Percentiles rank a stretch among this genome's conserved stretches.
Evolutionary conservation across 2,329 filamentous ascomycete species (phyloP).

Genomic region (Gnomoniopsis sp.): DNA sequence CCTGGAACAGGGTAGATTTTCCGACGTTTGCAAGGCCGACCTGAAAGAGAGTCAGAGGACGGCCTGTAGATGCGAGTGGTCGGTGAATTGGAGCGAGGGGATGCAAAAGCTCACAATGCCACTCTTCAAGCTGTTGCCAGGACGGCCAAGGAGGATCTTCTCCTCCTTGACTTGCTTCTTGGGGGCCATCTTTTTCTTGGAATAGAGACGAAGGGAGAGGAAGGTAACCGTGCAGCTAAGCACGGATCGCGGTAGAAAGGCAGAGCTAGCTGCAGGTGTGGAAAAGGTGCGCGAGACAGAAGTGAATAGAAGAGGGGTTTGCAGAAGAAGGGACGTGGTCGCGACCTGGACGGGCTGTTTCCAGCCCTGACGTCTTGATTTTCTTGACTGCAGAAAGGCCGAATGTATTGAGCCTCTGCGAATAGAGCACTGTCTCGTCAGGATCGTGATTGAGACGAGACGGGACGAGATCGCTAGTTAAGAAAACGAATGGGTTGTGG

Average conservation of each 20-base stretch:
- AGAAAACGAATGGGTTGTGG: background rate
- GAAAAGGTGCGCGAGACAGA: constrained; percentile 48
- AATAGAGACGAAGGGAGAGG: constrained; percentile 52
- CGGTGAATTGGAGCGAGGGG: constrained; percentile 18
- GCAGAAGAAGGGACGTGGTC: constrained; percentile 42
- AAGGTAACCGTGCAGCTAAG: constrained; percentile 46
- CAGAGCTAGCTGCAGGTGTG: constrained; percentile 65
- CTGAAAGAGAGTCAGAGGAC: constrained; percentile 50
- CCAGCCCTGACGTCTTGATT: constrained; percentile 35
- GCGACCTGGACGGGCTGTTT: constrained; percentile 33
- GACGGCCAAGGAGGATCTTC: constrained; percentile 93
- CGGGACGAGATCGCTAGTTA: background rate
- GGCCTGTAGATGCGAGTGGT: constrained; percentile 21
- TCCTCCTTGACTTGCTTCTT: constrained; percentile 91
- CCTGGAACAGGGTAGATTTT: constrained; percentile 99
- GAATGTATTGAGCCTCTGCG: background rate
- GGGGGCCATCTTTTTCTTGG: constrained; percentile 79
- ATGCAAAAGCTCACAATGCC: constrained; percentile 72
- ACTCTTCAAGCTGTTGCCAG: constrained; percentile 97
- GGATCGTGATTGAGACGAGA: background rate
- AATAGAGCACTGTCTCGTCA: background rate
- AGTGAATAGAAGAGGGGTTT: constrained; percentile 44
- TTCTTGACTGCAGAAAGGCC: constrained; percentile 2
- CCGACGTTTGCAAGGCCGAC: constrained; percentile 98
- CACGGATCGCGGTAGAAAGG: constrained; percentile 51